Base-by-base conservation (phyloP, 257 asterid genomes). In the Marsdenia floribunda region DNA sequence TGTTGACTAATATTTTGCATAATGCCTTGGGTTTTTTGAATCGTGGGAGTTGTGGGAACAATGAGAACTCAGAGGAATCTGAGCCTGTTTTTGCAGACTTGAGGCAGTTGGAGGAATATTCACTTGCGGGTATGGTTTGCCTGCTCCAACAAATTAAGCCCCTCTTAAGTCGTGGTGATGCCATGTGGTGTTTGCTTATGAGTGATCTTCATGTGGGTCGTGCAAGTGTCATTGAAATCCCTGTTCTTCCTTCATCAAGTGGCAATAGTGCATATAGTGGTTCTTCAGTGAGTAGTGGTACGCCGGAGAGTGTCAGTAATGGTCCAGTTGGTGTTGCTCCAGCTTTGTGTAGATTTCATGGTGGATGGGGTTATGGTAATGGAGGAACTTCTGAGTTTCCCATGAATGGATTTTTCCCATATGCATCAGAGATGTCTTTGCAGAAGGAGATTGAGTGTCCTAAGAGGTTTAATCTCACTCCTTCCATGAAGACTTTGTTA, bases 131-230 rank as follows among this genome's bases (percentile, higher is more conserved):
- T n/a, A 84, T 92, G 98, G 90, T 95, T 71, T 85, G 90, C 76
- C 82, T 95, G 80, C 83, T 95, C 91, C 98, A 95, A 71, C 96
- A 88, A 82, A 79, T 89, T 65, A 90, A 90, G 84, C 97, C 97
- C 16, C 91, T 88, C 73, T 76, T 92, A 88, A 90, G 89, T 66
- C 89, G 83, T 69, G 96, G 91, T 19, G 97, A 92, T 44, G 97
- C 98, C 1, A 90, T 95, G 99, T 92, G 98, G 99, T 90, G 97
- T 84, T 86, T 95, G 80, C 74, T 95, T 74, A 90, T 89, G 95
- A 89, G 92, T 74, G 97, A 90, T 82, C 92, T 95, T 73, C 96
- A 92, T 57, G 91, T 90, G 10, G 97, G 92, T 47, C 79, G 96
- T 22, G 97, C 97, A n/a, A 92, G 97, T 21, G 88, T 85, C 79